Percentiles rank a stretch among this genome's conserved stretches.
Evolutionary conservation across 163 green algal species (phyloP).

Genomic region (Prototheca stagnorum): DNA sequence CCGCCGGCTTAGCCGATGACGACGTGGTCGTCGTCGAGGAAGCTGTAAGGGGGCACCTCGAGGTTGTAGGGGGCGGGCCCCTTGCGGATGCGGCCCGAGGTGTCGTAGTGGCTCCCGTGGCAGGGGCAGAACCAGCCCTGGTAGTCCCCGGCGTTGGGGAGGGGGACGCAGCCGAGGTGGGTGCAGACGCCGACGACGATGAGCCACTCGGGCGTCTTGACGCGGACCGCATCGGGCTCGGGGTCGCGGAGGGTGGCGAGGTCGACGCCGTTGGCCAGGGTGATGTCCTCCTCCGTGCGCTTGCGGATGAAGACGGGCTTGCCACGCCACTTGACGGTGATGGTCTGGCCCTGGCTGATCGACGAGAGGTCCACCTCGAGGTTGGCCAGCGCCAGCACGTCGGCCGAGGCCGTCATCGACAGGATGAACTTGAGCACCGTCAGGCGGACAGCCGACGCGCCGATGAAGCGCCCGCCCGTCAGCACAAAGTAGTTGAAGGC

Average conservation of each 20-base stretch:
- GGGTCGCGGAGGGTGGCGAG: slow-evolving; percentile 77
- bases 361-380: slow-evolving; percentile 87
- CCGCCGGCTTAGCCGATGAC: slow-evolving; percentile 56
- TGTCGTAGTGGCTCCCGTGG: slow-evolving; percentile 97
- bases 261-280: slow-evolving; percentile 45
- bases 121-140: slow-evolving; percentile 99
- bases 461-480: slow-evolving; percentile 92
- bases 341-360: slow-evolving; percentile 72
- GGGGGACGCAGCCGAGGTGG: slow-evolving; percentile 95
- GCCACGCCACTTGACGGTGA: slow-evolving; percentile 98
- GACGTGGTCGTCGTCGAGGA: slow-evolving; percentile 64
- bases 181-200: slow-evolving; percentile 98
- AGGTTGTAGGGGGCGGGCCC: slow-evolving; percentile 94
- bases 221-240: slow-evolving; percentile 64
- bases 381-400: slow-evolving; percentile 92
- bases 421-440: slow-evolving; percentile 93
- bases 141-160: slow-evolving; percentile 97
- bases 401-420: slow-evolving; percentile 74
- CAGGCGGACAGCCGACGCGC: slow-evolving; percentile 83
- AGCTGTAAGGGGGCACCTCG: slow-evolving; percentile 91
- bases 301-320: slow-evolving; percentile 98
- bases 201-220: slow-evolving; percentile 86
- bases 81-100: slow-evolving; percentile 81
- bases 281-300: slow-evolving; percentile 78
- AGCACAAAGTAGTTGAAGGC: slow-evolving; percentile 97